phyloP scores from a whole-genome alignment of 2,329 filamentous ascomycete species.

The Pseudocercospora vitis region DNA sequence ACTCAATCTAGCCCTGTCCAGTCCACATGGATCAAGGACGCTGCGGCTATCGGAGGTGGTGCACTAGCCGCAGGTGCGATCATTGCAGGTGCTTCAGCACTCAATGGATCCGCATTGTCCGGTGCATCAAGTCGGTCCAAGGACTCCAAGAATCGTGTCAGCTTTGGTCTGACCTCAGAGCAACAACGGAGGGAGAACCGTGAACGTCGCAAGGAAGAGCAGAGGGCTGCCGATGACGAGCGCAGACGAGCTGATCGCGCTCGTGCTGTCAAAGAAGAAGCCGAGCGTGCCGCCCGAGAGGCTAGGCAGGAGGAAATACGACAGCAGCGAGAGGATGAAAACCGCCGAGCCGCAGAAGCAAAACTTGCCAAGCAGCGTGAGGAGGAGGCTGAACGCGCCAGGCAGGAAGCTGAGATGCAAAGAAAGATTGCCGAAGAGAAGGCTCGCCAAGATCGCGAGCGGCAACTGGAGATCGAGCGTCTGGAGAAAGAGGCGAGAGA shows the following conservation, averaged over 20 bases:
- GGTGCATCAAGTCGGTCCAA: conserved; percentile 28
- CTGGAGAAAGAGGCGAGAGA: conserved; percentile 29
- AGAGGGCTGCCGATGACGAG: conserved; percentile 31
- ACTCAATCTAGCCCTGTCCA: conserved; percentile 35
- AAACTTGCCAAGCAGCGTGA: conserved; percentile 18
- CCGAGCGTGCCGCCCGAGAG: conserved; percentile 32
- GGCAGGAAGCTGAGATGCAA: conserved; percentile 23
- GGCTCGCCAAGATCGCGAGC: conserved; percentile 23
- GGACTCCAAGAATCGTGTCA: conserved; percentile 45
- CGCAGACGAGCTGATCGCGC: conserved; percentile 36
- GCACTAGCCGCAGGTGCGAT: conserved; percentile 41
- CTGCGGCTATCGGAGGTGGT: conserved; percentile 46
- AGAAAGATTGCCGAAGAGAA: conserved; percentile 18
- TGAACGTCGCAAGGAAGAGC: conserved; percentile 38
- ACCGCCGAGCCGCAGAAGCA: conserved; percentile 25
- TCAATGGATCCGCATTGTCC: conserved; percentile 1
- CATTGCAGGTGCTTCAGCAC: conserved; percentile 30
- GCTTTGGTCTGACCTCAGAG: conserved; percentile 59
- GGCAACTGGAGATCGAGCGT: conserved; percentile 25
- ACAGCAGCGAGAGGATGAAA: conserved; percentile 32
- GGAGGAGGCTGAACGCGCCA: conserved; percentile 20
- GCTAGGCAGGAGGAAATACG: conserved; percentile 31
- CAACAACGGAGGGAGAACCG: conserved; percentile 52
- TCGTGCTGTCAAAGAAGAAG: conserved; percentile 39
- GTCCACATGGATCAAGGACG: conserved; percentile 36